phyloP scores from a whole-genome alignment of 2,329 filamentous ascomycete genomes.

The Lasiodiplodia theobromae region DNA sequence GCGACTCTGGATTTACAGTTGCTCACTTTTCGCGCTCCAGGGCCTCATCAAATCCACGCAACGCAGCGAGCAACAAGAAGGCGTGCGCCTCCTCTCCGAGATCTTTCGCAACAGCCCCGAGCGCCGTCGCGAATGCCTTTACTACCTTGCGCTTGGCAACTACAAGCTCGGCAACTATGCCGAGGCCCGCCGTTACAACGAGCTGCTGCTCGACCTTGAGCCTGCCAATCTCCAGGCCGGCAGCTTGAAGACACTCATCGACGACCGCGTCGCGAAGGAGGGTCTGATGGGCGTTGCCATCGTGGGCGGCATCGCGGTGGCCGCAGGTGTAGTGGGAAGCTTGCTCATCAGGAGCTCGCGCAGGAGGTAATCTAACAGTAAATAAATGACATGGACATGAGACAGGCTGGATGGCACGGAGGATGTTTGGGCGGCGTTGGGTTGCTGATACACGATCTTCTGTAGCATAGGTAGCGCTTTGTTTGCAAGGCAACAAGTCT shows the following conservation, averaged over 20 bases:
- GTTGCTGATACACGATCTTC: constrained; percentile 13
- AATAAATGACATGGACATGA: background rate
- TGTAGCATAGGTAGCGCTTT: constrained; percentile 11
- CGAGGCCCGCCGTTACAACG: constrained; percentile 93
- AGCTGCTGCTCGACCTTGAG: constrained; percentile 88
- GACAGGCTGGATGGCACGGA: constrained; percentile 5
- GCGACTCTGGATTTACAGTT: background rate
- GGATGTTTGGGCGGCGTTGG: constrained; percentile 25
- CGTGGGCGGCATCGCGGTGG: constrained; percentile 88
- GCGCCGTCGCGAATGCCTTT: constrained; percentile 94
- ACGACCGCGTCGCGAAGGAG: constrained; percentile 95
- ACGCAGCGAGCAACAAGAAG: constrained; percentile 89
- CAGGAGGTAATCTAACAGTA: constrained; percentile 55
- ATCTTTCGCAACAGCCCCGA: constrained; percentile 95
- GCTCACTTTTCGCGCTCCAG: constrained; percentile 52
- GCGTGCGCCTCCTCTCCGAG: constrained; percentile 90
- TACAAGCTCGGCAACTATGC: constrained; percentile 98
- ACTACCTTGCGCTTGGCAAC: constrained; percentile 96
- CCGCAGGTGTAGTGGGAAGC: constrained; percentile 90
- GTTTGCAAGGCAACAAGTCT: constrained; percentile 13
- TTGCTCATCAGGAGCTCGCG: constrained; percentile 80
- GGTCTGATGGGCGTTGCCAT: constrained; percentile 94
- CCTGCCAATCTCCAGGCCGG: constrained; percentile 88
- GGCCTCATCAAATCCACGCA: constrained; percentile 92
- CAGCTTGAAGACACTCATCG: constrained; percentile 85